A percentile compares a stretch with the other conserved stretches of the same genome.
phyloP scores from a whole-genome alignment of 1,139 yeast species.

The Candida sojae region DNA sequence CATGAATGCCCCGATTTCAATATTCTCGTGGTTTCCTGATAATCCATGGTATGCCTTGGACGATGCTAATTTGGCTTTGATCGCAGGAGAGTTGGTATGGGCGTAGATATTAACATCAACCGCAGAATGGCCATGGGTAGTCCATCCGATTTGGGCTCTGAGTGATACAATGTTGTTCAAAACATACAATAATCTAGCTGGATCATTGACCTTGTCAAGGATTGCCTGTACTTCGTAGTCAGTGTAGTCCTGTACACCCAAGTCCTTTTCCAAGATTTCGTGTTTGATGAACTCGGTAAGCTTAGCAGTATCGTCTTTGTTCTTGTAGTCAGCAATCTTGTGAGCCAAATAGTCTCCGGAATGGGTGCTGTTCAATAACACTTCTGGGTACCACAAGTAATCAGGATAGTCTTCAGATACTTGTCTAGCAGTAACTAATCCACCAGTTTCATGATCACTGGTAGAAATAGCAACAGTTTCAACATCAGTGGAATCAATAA shows the following conservation, averaged over 20 bases:
- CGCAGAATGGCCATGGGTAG: slow-evolving; percentile 89
- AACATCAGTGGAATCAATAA: slow-evolving; percentile 60
- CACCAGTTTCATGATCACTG: slow-evolving; percentile 94
- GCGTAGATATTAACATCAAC: slow-evolving; percentile 88
- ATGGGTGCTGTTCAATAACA: slow-evolving; percentile 63
- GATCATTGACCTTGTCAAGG: slow-evolving; percentile 19
- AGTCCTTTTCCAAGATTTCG: slow-evolving; percentile 53
- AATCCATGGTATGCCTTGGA: slow-evolving; percentile 44
- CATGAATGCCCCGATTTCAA: slow-evolving; percentile 75
- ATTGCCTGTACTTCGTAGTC: slow-evolving; percentile 47
- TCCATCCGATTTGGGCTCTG: slow-evolving; percentile 84
- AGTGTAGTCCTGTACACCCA: slow-evolving; percentile 61
- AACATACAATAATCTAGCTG: slow-evolving; percentile 25
- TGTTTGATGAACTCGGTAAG: slow-evolving; percentile 44
- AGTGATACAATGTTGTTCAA: slow-evolving; percentile 61
- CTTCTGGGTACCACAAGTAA: slow-evolving; percentile 81
- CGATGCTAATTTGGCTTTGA: slow-evolving; percentile 35
- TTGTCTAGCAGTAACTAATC: slow-evolving; percentile 75
- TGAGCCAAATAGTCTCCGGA: slow-evolving; percentile 67
- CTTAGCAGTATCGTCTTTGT: slow-evolving; percentile 26
- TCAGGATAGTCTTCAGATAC: slow-evolving; percentile 41
- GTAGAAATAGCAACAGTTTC: slow-evolving; percentile 79
- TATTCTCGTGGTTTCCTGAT: slow-evolving; percentile 81
- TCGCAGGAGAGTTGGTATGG: slow-evolving; percentile 54
- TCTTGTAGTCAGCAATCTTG: slow-evolving; percentile 26